Evolutionary conservation across 2,329 filamentous ascomycete genomes (phyloP).

Genomic region (Fusarium continuum): DNA sequence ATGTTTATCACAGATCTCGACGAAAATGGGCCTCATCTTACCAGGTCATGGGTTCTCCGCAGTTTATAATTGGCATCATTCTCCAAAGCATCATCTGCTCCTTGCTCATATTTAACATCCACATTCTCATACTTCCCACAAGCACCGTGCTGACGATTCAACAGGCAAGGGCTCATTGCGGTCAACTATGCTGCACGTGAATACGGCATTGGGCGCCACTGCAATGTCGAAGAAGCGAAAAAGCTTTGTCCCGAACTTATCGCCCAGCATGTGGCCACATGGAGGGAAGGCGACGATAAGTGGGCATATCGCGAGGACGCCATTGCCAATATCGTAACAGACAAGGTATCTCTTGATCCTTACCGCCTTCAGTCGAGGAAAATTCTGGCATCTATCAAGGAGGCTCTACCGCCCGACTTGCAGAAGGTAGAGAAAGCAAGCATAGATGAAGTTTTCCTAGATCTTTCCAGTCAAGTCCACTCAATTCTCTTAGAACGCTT

Average conservation of each 20-base stretch:
- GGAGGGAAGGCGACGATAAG: slow-evolving; percentile 87
- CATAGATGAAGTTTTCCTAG: slow-evolving; percentile 95
- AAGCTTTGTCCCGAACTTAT: slow-evolving; percentile 87
- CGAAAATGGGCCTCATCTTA: background rate
- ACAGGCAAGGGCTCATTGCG: slow-evolving; percentile 88
- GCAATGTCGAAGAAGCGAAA: slow-evolving; percentile 81
- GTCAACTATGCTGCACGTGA: slow-evolving; percentile 92
- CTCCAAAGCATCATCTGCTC: background rate
- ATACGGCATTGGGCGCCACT: slow-evolving; percentile 81
- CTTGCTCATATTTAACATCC: background rate
- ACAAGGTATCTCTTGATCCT: slow-evolving; percentile 94
- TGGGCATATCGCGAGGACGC: slow-evolving; percentile 93
- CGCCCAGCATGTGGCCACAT: slow-evolving; percentile 92
- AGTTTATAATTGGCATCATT: background rate
- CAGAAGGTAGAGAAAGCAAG: slow-evolving; percentile 91
- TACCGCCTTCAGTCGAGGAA: slow-evolving; percentile 86
- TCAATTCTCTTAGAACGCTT: slow-evolving; percentile 78
- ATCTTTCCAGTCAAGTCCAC: slow-evolving; percentile 87
- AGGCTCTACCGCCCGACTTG: slow-evolving; percentile 69
- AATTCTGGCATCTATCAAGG: slow-evolving; percentile 83
- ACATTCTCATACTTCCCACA: background rate
- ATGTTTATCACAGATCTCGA: background rate
- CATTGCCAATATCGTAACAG: slow-evolving; percentile 78
- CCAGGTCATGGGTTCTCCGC: background rate
- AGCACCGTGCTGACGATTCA: slow-evolving; percentile 23